Conservation (phyloP, 305 asterid genomes). For the Fraxinus nigra region DNA sequence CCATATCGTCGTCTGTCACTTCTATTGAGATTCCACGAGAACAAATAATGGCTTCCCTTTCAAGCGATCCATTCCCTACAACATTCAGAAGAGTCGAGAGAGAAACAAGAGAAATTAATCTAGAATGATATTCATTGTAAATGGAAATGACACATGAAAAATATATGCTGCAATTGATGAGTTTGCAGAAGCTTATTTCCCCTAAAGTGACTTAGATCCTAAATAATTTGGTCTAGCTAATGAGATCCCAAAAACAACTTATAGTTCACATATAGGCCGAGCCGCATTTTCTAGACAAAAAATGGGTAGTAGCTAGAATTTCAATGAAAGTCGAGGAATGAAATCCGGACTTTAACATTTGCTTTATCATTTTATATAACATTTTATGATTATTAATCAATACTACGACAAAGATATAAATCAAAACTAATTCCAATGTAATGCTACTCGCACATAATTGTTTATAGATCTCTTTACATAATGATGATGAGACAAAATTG, state of each 20-base stretch:
- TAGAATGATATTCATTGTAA: not conserved
- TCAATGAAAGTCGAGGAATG: not conserved
- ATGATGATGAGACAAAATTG: too few relatives aligned
- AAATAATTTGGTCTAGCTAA: not conserved
- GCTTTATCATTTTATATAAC: not conserved
- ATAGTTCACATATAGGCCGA: not conserved
- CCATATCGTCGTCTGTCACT: not conserved
- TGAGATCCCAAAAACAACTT: not conserved
- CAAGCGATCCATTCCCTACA: constrained; percentile 66
- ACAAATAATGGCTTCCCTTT: constrained; percentile 68
- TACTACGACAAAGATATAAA: not conserved
- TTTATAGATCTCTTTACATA: too few relatives aligned
- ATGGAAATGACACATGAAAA: not conserved
- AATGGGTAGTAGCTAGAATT: not conserved
- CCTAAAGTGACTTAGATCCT: not conserved
- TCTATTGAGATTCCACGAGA: constrained; percentile 63
- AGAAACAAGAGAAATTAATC: not conserved
- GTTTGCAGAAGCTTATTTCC: not conserved
- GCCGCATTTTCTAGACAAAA: not conserved
- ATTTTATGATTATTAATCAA: not conserved
- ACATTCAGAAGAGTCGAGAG: not conserved
- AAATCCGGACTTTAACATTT: not conserved
- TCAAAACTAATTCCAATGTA: not conserved
- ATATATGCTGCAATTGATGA: not conserved
- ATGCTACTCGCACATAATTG: too few relatives aligned